phyloP scores from a whole-genome alignment of 2,329 filamentous ascomycete genomes.

The Diaporthe batatas region DNA sequence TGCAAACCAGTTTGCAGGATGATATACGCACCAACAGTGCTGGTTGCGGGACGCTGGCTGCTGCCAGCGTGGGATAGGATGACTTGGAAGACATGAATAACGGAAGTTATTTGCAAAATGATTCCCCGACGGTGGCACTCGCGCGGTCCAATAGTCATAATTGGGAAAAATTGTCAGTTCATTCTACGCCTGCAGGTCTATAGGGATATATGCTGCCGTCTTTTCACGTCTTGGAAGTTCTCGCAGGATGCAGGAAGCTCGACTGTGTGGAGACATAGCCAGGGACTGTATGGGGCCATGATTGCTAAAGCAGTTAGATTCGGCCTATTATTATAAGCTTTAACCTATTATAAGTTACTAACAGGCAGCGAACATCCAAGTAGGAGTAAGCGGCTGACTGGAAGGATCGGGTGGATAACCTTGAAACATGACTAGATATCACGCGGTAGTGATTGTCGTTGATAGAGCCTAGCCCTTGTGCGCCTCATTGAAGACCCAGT shows the following conservation, averaged over 20 bases:
- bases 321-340: too few relatives aligned
- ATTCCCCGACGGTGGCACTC: too few relatives aligned
- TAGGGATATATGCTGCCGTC: not conserved
- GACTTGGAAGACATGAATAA: not conserved
- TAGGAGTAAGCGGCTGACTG: not conserved
- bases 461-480: not conserved
- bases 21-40: not conserved
- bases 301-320: too few relatives aligned
- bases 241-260: not conserved
- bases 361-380: not conserved
- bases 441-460: not conserved
- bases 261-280: not conserved
- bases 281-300: not conserved
- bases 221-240: not conserved
- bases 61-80: not conserved
- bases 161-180: not conserved
- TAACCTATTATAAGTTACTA: not conserved
- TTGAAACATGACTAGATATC: too few relatives aligned
- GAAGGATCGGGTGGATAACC: conserved; percentile 10
- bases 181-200: not conserved
- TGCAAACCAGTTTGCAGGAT: not conserved
- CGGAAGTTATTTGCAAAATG: too few relatives aligned
- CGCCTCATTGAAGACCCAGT: conserved; percentile 9
- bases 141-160: rapidly evolving
- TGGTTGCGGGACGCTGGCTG: conserved; percentile 1